Percentiles rank a stretch among this genome's conserved stretches.
These are phyloP conservation scores for Ustanciosporium gigantosporum DNA, from an alignment of 1,284 basidiomycete genomes.

Conservation along the genomic window DNA sequence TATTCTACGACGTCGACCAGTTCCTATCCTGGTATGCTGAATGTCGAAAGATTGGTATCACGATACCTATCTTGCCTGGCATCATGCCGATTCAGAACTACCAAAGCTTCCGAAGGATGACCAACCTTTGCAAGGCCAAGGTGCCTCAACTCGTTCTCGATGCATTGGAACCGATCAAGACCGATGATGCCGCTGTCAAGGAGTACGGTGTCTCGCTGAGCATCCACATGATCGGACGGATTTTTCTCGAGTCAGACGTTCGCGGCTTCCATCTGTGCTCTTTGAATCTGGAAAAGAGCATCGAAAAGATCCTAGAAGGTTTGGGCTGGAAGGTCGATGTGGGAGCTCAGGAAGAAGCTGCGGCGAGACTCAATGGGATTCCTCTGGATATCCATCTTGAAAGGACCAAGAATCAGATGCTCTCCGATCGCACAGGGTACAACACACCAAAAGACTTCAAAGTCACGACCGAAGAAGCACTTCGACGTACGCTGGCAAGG, in stretches of 20 bases:
- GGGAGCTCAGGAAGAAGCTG: slow-evolving; percentile 7
- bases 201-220: slow-evolving; percentile 71
- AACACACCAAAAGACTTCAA: slow-evolving; percentile 38
- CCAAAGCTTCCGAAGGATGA: slow-evolving; percentile 85
- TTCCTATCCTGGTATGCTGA: slow-evolving; percentile 45
- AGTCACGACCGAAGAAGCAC: slow-evolving; percentile 29
- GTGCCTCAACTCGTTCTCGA: slow-evolving; percentile 75
- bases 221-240: slow-evolving; percentile 71
- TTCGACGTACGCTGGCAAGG: slow-evolving; percentile 21
- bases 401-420: slow-evolving; percentile 29
- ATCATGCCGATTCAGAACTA: slow-evolving; percentile 99
- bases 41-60: slow-evolving; percentile 71
- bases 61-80: slow-evolving; percentile 87
- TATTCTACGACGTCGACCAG: slow-evolving; percentile 88
- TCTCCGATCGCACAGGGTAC: slow-evolving; percentile 33
- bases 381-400: slow-evolving; percentile 25
- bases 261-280: slow-evolving; percentile 93
- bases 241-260: slow-evolving; percentile 70
- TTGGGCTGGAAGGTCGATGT: slow-evolving; percentile 33
- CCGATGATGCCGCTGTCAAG: slow-evolving; percentile 85
- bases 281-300: slow-evolving; percentile 94
- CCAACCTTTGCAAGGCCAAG: slow-evolving; percentile 81
- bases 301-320: slow-evolving; percentile 76
- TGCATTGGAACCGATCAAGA: slow-evolving; percentile 72
- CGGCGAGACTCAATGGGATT: slow-evolving; percentile 7